A percentile compares a stretch with the other conserved stretches of the same genome.
phyloP scores from a whole-genome alignment of 140 eudicot species.

The Flaveria floridana region DNA sequence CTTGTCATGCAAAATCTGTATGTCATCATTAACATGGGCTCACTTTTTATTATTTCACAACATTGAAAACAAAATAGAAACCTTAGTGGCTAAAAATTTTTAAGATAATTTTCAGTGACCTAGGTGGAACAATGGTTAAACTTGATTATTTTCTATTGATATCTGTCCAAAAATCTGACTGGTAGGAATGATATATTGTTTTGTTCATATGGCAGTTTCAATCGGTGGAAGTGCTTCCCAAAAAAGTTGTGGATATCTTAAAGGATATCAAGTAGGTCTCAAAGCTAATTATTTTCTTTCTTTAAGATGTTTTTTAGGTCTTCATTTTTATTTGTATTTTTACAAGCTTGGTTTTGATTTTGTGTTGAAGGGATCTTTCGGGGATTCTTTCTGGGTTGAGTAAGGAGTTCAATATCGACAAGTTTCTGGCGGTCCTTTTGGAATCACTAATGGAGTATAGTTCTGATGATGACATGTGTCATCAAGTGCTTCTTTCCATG shows the following conservation, averaged over 20 bases:
- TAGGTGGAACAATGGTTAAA: conserved; percentile 3
- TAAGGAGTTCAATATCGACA: conserved; percentile 75
- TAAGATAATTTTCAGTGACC: not conserved
- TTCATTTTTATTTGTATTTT: conserved; percentile 12
- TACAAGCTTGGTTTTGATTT: conserved; percentile 24
- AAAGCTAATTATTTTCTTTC: not conserved
- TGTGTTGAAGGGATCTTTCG: conserved; percentile 58
- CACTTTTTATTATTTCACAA: not conserved
- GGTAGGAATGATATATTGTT: conserved; percentile 7
- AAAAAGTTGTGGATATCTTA: conserved; percentile 66
- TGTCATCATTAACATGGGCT: not conserved
- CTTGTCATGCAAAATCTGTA: not conserved
- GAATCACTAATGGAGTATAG: conserved; percentile 70
- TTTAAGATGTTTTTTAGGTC: not conserved
- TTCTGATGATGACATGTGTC: conserved; percentile 55
- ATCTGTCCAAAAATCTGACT: not conserved
- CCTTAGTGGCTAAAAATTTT: not conserved
- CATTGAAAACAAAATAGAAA: not conserved
- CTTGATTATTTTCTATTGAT: not conserved
- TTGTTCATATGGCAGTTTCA: conserved; percentile 53
- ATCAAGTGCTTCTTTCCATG: conserved; percentile 43
- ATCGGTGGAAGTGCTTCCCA: conserved; percentile 69
- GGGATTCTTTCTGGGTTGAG: conserved; percentile 58
- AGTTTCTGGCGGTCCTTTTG: conserved; percentile 60
- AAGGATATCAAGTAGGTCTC: conserved; percentile 54